Conservation (phyloP, 2,329 filamentous ascomycete genomes). For the Pseudocercospora ulei region DNA sequence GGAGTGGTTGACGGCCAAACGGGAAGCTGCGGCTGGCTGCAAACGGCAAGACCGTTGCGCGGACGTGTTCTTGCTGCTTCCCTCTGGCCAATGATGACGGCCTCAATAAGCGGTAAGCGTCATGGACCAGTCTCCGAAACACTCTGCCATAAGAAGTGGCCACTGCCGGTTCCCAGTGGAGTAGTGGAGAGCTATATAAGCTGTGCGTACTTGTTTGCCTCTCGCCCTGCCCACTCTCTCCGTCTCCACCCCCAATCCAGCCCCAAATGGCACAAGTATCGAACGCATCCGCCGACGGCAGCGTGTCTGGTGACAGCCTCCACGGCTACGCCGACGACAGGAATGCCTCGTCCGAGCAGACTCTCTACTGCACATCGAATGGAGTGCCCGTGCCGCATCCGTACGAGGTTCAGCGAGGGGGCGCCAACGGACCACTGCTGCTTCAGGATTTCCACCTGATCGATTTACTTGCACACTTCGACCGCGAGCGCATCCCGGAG, state of each 20-base stretch:
- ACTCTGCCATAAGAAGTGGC: conserved; percentile 8
- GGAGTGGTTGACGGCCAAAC: too few species aligned
- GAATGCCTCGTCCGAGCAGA: conserved; percentile 38
- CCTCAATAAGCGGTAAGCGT: conserved; percentile 14
- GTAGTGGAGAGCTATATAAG: conserved; percentile 8
- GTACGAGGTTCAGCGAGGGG: conserved; percentile 49
- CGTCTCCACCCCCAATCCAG: conserved; percentile 9
- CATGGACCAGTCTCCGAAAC: conserved; percentile 7
- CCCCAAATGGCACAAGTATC: conserved; percentile 23
- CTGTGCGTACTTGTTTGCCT: background rate
- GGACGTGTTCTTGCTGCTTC: conserved; percentile 1
- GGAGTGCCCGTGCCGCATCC: conserved; percentile 50
- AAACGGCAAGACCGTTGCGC: conserved; percentile 3
- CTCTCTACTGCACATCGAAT: conserved; percentile 49
- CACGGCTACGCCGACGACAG: conserved; percentile 42
- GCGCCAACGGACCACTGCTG: conserved; percentile 51
- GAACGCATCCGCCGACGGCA: conserved; percentile 15
- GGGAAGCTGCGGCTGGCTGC: too few species aligned
- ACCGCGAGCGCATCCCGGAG: conserved; percentile 45
- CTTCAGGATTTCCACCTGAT: conserved; percentile 46
- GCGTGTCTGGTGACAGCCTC: conserved; percentile 20
- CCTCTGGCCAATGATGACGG: conserved; percentile 14
- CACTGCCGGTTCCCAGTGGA: background rate
- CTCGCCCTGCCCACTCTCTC: conserved; percentile 12
- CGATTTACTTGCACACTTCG: conserved; percentile 44